Evolutionary conservation across 306 rosid genomes (phyloP), one percentile per base, ranked within the genome.

Genomic region (Quercus suber): DNA sequence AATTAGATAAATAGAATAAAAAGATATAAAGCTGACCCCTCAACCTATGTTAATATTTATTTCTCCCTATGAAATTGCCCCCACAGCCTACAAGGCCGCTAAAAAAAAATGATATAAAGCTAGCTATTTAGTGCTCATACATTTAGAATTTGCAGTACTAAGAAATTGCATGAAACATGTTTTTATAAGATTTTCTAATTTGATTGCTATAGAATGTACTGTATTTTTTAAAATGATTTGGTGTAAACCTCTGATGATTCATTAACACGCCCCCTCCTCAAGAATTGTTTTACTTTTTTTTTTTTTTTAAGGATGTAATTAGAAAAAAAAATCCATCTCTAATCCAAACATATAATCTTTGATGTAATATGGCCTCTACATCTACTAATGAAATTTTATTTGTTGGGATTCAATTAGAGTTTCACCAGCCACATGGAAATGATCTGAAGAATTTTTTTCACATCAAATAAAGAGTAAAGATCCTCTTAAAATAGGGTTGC

Each of bases 401-500:
- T 63, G 31, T 14, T 68, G 21, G 2, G 20, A 33, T 68, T 35
- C 27, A 35, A 15, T 33, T 56, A 83, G 92, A 84, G 86, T 57
- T 83, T 86, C 97, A 69, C 99, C 97, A 5, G 99, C 97, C 69
- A 89, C 96, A 61, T 92, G 98, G 98, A 92, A 89, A 89, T 95
- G 99, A 88, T 95, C 97, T 8, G 92, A 92, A 84, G 98, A 95
- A 70, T 92, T 92, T 80, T 91, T 95, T 77, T 84, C 97, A 58
- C 76, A 41, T 71, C 94, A 95, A 78, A 95, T 92, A 58, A 92
- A 82, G 88, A 90, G 80, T 75, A 88, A 95, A 85, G 98, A 95
- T 91, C 98, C 97, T 41, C 96, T 95, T 51, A 95, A 95, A 81
- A 61, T 91, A 78, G 99, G 98, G 98, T 78, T 53, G 97, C 79